Evolutionary conservation across 768 basidiomycete genomes (phyloP).

Genomic region (Trametes elegans): DNA sequence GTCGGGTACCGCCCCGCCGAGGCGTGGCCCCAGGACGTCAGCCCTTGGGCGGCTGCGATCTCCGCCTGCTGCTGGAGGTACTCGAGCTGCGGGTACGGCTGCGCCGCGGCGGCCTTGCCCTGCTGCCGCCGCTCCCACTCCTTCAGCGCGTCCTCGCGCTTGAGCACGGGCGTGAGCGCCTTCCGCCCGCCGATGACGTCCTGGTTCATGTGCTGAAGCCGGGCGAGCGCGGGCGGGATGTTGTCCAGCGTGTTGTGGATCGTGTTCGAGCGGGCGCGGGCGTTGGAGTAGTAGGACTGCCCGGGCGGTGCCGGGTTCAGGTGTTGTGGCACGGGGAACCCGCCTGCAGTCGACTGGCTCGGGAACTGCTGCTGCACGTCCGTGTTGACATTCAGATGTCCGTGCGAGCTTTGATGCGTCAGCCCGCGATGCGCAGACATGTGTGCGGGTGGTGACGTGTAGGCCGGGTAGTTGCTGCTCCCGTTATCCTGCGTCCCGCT

Average conservation of each 20-base stretch:
- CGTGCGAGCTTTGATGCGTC: conserved; percentile 50
- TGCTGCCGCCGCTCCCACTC: conserved; percentile 94
- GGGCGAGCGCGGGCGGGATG: conserved; percentile 90
- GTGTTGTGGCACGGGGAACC: conserved; percentile 25
- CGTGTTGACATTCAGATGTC: conserved; percentile 38
- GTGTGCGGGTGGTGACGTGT: conserved; percentile 33
- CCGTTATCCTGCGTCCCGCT: conserved; percentile 26
- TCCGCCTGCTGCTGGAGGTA: conserved; percentile 93
- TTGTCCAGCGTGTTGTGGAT: conserved; percentile 90
- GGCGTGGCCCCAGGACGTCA: conserved; percentile 50
- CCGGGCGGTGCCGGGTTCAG: conserved; percentile 54
- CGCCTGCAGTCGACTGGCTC: conserved; percentile 20
- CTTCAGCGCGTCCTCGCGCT: conserved; percentile 90
- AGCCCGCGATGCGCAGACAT: conserved; percentile 39
- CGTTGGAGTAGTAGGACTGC: conserved; percentile 65
- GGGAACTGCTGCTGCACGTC: conserved; percentile 27
- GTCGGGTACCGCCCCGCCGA: conserved; percentile 53
- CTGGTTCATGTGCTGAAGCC: conserved; percentile 86
- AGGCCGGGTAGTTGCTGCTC: conserved; percentile 7
- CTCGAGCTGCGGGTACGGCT: conserved; percentile 88
- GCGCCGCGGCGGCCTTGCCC: conserved; percentile 65
- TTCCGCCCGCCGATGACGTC: conserved; percentile 76
- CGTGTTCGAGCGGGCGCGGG: conserved; percentile 84
- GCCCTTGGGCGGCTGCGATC: conserved; percentile 62
- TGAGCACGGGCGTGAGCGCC: conserved; percentile 89